Percentiles rank a stretch among this genome's conserved stretches.
phyloP scores from a whole-genome alignment of 2,329 filamentous ascomycete species.

The Tolypocladium guangdongense region DNA sequence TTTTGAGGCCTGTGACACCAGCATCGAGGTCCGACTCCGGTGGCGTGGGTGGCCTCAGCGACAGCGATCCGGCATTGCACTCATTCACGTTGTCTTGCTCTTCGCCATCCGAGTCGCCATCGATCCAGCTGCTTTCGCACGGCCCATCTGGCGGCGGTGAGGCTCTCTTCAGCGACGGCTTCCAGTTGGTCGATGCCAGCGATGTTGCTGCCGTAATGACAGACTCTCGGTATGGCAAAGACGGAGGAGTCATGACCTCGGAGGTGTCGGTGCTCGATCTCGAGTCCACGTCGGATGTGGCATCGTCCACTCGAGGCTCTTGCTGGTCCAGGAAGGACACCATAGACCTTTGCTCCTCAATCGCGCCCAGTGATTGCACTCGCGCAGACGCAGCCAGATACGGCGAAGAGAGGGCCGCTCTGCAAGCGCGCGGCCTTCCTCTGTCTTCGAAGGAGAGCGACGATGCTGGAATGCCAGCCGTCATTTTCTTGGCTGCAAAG shows the following conservation, averaged over 20 bases:
- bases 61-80: slow-evolving; percentile 8
- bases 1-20: neutral
- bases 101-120: slow-evolving; percentile 23
- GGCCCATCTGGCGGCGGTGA: slow-evolving; percentile 8
- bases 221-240: slow-evolving; percentile 22
- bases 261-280: slow-evolving; percentile 18
- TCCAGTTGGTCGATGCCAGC: slow-evolving; percentile 17
- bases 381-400: slow-evolving; percentile 18
- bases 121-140: slow-evolving; percentile 25
- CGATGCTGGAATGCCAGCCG: slow-evolving; percentile 34
- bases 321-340: slow-evolving; percentile 21
- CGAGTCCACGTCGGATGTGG: slow-evolving; percentile 22
- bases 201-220: slow-evolving; percentile 26
- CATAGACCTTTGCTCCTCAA: slow-evolving; percentile 24
- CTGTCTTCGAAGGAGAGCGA: slow-evolving; percentile 21
- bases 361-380: slow-evolving; percentile 20
- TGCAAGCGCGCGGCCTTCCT: slow-evolving; percentile 5
- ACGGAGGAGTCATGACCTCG: slow-evolving; percentile 19
- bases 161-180: slow-evolving; percentile 13
- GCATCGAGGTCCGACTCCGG: slow-evolving; percentile 7
- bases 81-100: slow-evolving; percentile 9
- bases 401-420: slow-evolving; percentile 10
- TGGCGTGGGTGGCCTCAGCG: slow-evolving; percentile 20
- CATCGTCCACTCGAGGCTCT: slow-evolving; percentile 9
- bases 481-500: slow-evolving; percentile 41